Evolutionary conservation across 768 basidiomycete species (phyloP), one percentile per base, ranked within the genome.

Genomic region (Leucocoprinus leucothites): DNA sequence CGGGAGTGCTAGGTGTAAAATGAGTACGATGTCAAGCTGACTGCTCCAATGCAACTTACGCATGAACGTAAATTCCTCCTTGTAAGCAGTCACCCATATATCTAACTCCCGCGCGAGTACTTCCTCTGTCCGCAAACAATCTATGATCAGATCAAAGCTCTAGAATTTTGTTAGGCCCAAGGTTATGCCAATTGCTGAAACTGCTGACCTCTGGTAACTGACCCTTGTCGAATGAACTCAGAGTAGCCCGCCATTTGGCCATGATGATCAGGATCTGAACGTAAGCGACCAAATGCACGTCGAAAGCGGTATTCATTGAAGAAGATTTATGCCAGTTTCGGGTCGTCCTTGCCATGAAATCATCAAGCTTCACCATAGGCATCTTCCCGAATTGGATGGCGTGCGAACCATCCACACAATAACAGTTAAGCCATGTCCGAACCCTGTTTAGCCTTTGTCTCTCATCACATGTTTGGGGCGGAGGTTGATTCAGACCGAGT

Each of bases 311-410:
- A 58, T 74, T 75, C 60, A 71, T 60, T 19, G 62, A 42, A 7
- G 75, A 77, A 9, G 69, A 66, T 24, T 65, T 73, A 60, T 81
- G 86, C 84, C 76, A 83, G 44, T 71, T 59, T 48, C 70, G 66
- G 14, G 78, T 77, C 52, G 75, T 74, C 8, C 81, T 73, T 34
- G 86, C 83, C 40, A 81, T 60, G 47, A 74, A 78, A 65, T 89
- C 84, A 61, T 89, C 84, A 28, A 84, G 73, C 36, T 71, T 72
- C 14, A 89, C 72, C 71, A 86, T 85, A 43, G 83, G 82, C 42
- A 85, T 79, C 62, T 89, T 90, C 9, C 88, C 89, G 62, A 86
- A 85, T 64, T 90, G 82, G 43, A 84, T 83, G n/a, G 86, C 82
- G 61, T 86, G 78, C 31, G 86, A 87, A 5, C 84, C 82, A 63